phyloP scores from a whole-genome alignment of 352 stramenopile genomes.

The Discostella stelligera region DNA sequence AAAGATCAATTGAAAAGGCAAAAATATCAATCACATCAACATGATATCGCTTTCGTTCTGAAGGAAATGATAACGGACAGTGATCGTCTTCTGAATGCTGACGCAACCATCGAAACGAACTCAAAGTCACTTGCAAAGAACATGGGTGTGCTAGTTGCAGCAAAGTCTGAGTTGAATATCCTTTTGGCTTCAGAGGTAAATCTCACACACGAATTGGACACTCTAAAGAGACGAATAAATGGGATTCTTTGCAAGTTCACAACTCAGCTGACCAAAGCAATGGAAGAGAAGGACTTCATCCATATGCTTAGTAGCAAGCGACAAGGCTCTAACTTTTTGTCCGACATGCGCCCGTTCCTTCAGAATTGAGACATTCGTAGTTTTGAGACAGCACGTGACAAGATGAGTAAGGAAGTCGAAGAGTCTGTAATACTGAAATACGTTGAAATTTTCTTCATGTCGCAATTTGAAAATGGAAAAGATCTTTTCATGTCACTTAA shows the following conservation, averaged over 20 bases:
- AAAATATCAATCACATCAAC: slow-evolving; percentile 32
- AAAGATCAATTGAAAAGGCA: slow-evolving; percentile 55
- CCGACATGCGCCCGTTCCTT: slow-evolving; percentile 8
- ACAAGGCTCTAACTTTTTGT: slow-evolving; percentile 6
- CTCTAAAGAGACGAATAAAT: slow-evolving; percentile 14
- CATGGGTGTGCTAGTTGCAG: slow-evolving; percentile 22
- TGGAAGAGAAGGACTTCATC: slow-evolving; percentile 22
- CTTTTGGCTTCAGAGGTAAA: slow-evolving; percentile 19
- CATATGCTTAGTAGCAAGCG: neutral
- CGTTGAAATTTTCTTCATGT: slow-evolving; percentile 14
- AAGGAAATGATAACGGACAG: slow-evolving; percentile 14
- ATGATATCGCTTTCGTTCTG: slow-evolving; percentile 28
- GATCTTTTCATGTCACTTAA: slow-evolving; percentile 26
- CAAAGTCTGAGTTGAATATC: slow-evolving; percentile 9
- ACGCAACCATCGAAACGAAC: slow-evolving; percentile 11
- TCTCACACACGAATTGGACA: slow-evolving; percentile 11
- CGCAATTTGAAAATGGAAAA: slow-evolving; percentile 8
- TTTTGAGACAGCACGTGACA: neutral
- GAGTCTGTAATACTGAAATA: slow-evolving; percentile 4
- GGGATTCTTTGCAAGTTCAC: neutral
- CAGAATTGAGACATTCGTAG: neutral
- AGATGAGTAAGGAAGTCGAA: neutral
- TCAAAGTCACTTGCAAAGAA: slow-evolving; percentile 14
- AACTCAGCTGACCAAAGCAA: neutral
- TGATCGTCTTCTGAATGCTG: slow-evolving; percentile 13